These are phyloP conservation scores for Thermothelomyces thermophilus DNA, from an alignment of 2,329 filamentous ascomycete species.

Conservation along the genomic window DNA sequence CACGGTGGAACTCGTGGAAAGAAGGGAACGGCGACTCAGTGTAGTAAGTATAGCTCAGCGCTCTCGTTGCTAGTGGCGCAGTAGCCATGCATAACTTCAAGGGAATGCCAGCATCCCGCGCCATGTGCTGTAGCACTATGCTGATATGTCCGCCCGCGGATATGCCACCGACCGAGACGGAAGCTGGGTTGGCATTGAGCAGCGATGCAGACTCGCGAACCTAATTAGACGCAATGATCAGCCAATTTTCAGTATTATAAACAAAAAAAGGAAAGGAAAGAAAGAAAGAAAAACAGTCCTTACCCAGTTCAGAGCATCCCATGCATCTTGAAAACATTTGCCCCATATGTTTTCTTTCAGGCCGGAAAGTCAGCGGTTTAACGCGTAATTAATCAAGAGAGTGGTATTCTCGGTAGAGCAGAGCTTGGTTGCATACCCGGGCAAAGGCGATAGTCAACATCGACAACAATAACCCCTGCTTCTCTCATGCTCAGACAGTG, in stretches of 20 bases:
- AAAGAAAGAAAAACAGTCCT: not conserved
- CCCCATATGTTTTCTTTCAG: conserved; percentile 30
- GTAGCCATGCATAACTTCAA: conserved; percentile 32
- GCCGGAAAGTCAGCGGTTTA: not conserved
- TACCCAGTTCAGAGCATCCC: conserved; percentile 33
- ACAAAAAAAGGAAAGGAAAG: no score
- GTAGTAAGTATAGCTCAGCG: conserved; percentile 28
- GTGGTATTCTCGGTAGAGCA: conserved; percentile 1
- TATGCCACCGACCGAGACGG: conserved; percentile 34
- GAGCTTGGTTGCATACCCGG: conserved; percentile 26
- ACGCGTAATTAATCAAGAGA: not conserved
- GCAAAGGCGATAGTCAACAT: conserved; percentile 37
- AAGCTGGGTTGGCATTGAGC: conserved; percentile 30
- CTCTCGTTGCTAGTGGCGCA: conserved; percentile 27
- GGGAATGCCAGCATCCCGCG: conserved; percentile 32
- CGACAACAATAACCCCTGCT: conserved; percentile 33
- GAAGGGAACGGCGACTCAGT: conserved; percentile 32
- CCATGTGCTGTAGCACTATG: conserved; percentile 33
- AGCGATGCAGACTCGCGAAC: conserved; percentile 23
- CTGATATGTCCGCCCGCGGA: conserved; percentile 34
- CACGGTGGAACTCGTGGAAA: conserved; percentile 31
- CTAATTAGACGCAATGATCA: conserved; percentile 15
- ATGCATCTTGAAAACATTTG: conserved; percentile 33
- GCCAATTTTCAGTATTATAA: no score
- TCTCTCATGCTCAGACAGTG: conserved; percentile 34